Conservation (phyloP, 495 filamentous ascomycete genomes). For the Penicillium paxilli region DNA sequence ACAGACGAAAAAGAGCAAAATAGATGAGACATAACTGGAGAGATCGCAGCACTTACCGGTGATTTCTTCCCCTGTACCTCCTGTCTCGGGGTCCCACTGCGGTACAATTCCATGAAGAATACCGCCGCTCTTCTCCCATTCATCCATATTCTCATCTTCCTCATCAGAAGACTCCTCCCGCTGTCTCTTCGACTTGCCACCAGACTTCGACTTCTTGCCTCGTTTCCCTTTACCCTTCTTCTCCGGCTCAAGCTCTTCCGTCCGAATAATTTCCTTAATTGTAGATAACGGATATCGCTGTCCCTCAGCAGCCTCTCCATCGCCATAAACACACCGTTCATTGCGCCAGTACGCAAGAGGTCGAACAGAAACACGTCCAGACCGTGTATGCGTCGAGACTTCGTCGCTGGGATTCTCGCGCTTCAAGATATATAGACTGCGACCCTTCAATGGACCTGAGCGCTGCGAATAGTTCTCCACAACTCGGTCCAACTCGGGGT, state of each 20-base stretch:
- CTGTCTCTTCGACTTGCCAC: constrained; percentile 37
- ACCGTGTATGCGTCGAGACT: constrained; percentile 52
- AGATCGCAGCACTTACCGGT: constrained; percentile 39
- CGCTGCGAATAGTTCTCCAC: constrained; percentile 45
- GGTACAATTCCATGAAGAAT: constrained; percentile 58
- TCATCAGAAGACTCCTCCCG: constrained; percentile 41
- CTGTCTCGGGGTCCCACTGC: constrained; percentile 53
- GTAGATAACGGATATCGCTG: constrained; percentile 58
- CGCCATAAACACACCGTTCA: constrained; percentile 71
- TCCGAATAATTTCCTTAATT: constrained; percentile 74
- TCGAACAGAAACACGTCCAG: constrained; percentile 60
- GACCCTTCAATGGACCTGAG: constrained; percentile 48
- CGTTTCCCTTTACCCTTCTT: constrained; percentile 34
- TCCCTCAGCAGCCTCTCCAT: constrained; percentile 52
- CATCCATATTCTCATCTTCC: constrained; percentile 52
- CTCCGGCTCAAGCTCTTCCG: constrained; percentile 58
- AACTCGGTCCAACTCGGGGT: constrained; percentile 39
- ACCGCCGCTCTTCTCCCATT: constrained; percentile 62
- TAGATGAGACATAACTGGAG: too few species aligned
- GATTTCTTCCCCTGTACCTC: constrained; percentile 59
- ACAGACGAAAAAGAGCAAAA: too few species aligned
- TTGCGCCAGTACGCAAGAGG: constrained; percentile 88
- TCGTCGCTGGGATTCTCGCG: constrained; percentile 60
- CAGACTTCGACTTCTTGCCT: constrained; percentile 37
- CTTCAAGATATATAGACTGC: constrained; percentile 70